A percentile compares a stretch with the other conserved stretches of the same genome.
Conservation (phyloP, 306 rosid genomes). For the Calophaca sinica region DNA sequence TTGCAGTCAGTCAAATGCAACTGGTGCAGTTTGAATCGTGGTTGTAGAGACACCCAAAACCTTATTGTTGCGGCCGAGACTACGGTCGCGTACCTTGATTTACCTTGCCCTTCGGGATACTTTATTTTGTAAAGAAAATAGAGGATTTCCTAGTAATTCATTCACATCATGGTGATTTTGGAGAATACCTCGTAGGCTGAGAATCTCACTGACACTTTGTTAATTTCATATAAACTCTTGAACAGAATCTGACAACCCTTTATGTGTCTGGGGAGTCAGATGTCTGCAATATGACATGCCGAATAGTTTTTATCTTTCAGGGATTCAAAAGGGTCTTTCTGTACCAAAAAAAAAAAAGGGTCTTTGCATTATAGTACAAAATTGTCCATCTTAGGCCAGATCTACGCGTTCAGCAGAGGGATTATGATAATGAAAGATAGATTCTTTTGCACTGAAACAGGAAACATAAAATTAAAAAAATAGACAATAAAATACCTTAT, state of each 20-base stretch:
- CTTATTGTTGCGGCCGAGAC: too few relatives aligned
- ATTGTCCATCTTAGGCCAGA: constrained; percentile 27
- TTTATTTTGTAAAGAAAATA: constrained; percentile 33
- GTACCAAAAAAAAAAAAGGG: constrained; percentile 15
- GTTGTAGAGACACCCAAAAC: too few relatives aligned
- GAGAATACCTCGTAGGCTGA: not conserved
- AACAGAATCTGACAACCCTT: constrained; percentile 44
- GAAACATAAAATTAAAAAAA: constrained; percentile 49
- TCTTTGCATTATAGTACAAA: constrained; percentile 35
- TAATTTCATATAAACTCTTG: constrained; percentile 16
- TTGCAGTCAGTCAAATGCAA: too few relatives aligned
- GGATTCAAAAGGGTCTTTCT: constrained; percentile 36
- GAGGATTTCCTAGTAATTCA: constrained; percentile 37
- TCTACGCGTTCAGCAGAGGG: not conserved
- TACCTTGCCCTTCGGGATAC: not conserved
- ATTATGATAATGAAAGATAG: not conserved
- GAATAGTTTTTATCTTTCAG: not conserved
- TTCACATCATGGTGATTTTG: constrained; percentile 34
- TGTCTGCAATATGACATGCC: not conserved
- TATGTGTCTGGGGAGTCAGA: constrained; percentile 36
- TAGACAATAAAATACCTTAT: constrained; percentile 41
- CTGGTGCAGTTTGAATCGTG: too few relatives aligned
- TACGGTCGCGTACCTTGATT: too few relatives aligned
- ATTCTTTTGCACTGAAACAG: constrained; percentile 47
- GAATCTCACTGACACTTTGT: constrained; percentile 31